These are phyloP conservation scores for Clarireedia hainanense DNA, from an alignment of 2,329 filamentous ascomycete species.

Conservation along the genomic window DNA sequence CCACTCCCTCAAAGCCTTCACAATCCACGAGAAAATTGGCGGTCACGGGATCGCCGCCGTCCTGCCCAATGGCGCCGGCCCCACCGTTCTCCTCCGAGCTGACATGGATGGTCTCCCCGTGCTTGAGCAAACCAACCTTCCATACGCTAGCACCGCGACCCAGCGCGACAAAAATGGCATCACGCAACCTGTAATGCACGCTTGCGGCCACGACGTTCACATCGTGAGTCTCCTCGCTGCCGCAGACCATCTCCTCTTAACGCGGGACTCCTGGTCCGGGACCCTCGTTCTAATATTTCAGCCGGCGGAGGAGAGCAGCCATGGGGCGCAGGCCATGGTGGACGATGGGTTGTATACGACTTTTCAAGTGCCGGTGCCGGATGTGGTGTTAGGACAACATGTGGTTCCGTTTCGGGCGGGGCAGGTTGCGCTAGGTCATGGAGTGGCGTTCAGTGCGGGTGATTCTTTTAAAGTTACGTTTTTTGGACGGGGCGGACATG, in stretches of 20 bases:
- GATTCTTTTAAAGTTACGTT: slow-evolving; percentile 33
- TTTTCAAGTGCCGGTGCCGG: slow-evolving; percentile 37
- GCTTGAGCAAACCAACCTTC: slow-evolving; percentile 44
- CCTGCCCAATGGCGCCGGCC: slow-evolving; percentile 45
- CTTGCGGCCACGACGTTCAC: slow-evolving; percentile 62
- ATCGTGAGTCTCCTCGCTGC: slow-evolving; percentile 50
- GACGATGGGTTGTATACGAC: slow-evolving; percentile 45
- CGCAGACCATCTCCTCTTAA: slow-evolving; percentile 39
- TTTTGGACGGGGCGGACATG: slow-evolving; percentile 39
- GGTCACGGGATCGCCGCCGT: slow-evolving; percentile 47
- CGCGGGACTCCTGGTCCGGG: slow-evolving; percentile 46
- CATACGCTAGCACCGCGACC: slow-evolving; percentile 42
- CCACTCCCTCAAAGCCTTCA: slow-evolving; percentile 27
- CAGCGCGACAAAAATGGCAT: slow-evolving; percentile 32
- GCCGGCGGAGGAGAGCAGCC: slow-evolving; percentile 56
- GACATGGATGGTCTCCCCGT: slow-evolving; percentile 57
- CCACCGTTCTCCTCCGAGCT: slow-evolving; percentile 49
- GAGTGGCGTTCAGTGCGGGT: slow-evolving; percentile 30
- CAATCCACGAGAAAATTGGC: slow-evolving; percentile 45
- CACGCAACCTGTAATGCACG: slow-evolving; percentile 56
- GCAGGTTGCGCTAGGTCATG: slow-evolving; percentile 28
- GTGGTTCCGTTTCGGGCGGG: slow-evolving; percentile 37
- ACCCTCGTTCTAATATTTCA: slow-evolving; percentile 60
- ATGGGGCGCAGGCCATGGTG: slow-evolving; percentile 56
- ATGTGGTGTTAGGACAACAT: slow-evolving; percentile 48